Evolutionary conservation across 2,329 filamentous ascomycete genomes (phyloP), one percentile per base, ranked within the genome.

Genomic region (Albifimbria verrucaria): DNA sequence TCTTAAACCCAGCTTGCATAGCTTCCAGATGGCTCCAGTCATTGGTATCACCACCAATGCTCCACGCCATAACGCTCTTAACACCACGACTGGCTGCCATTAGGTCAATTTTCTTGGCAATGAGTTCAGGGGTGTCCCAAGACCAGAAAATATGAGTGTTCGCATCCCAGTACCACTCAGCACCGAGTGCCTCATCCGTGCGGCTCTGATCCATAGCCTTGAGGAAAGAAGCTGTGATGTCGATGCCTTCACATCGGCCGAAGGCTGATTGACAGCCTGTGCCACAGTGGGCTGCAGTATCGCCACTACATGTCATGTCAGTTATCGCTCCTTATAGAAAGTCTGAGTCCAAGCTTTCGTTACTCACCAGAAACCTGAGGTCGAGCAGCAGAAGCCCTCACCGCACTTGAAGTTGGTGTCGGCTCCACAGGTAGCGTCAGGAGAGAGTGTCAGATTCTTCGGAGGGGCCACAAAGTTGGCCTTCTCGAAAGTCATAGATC

Each of bases 51-150:
- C 80, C 74, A 1, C 71, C 78, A 53, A 84, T 60, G 32, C 74
- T 77, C 80, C 80, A 83, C 0, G 76, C 78, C 68, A 82, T 76
- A 9, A 78, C 72, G 4, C 80, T 79, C 3, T 78, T 79, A 2
- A 82, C 60, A 1, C 65, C 65, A 52, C 72, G 69, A 18, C 65
- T 63, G 21, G 62, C 58, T 11, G 81, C 67, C 43, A 80, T 75
- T 2, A 72, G 60, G 1, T 68, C 56, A 46, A 81, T 77, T 66
- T 83, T 83, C 44, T 66, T 54, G 1, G 60, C 32, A 23, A 83
- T 77, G 2, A 77, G 65, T n/a, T 72, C 69, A 0, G 75, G 66
- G 1, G 75, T 81, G 50, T 83, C 81, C 77, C 77, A 83, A 2
- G 77, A 77, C 80, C 79, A 83, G 68, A 78, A 83, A 32, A 80